Conservation (phyloP, 345 rosid species). For the Gossypium anomalum region DNA sequence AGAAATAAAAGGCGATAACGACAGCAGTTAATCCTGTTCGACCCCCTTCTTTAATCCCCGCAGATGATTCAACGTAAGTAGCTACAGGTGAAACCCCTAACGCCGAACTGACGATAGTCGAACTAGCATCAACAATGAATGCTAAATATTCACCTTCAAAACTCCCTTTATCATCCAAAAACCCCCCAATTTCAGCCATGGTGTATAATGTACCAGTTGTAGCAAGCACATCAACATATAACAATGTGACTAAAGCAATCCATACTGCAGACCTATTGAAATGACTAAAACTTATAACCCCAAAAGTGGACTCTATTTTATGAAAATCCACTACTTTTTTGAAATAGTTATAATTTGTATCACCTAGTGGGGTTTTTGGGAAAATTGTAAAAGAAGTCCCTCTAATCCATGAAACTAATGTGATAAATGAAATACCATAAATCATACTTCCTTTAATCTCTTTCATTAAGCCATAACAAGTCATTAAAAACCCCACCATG, state of each 20-base stretch:
- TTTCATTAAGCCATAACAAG: conserved; percentile 65
- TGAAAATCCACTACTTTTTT: conserved; percentile 67
- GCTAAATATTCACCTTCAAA: conserved; percentile 85
- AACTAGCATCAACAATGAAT: conserved; percentile 69
- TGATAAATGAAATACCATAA: conserved; percentile 62
- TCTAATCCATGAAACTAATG: conserved; percentile 77
- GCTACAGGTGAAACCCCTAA: conserved; percentile 68
- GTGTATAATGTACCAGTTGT: conserved; percentile 73
- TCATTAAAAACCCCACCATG: conserved; percentile 53
- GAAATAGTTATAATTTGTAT: conserved; percentile 58
- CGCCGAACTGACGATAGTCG: conserved; percentile 65
- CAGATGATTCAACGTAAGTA: conserved; percentile 75
- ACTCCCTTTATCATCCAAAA: conserved; percentile 48
- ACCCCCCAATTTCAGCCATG: conserved; percentile 77
- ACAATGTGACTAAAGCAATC: conserved; percentile 61
- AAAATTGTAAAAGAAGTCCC: conserved; percentile 66
- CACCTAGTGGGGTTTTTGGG: conserved; percentile 54
- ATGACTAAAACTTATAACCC: conserved; percentile 54
- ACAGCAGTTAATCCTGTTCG: conserved; percentile 84
- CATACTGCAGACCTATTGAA: conserved; percentile 58
- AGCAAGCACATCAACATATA: conserved; percentile 69
- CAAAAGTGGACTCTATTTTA: conserved; percentile 64
- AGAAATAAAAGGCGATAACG: conserved; percentile 50
- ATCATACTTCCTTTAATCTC: conserved; percentile 80
- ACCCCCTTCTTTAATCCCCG: conserved; percentile 87